Conservation (phyloP, 768 basidiomycete species). For the Strobilomyces confusus region DNA sequence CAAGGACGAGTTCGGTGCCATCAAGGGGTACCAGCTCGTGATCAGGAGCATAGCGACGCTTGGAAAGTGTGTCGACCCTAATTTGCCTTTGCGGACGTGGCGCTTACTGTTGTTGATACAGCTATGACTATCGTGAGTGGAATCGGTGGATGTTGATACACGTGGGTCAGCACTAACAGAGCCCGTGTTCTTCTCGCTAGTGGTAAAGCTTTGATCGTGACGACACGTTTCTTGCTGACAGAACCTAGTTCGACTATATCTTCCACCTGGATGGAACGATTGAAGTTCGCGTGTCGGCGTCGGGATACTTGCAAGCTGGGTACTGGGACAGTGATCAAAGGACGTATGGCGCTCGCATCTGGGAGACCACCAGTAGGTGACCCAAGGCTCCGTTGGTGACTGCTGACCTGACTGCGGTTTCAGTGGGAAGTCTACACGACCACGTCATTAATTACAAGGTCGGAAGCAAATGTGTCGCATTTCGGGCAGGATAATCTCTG, state of each 20-base stretch:
- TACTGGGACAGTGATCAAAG: constrained; percentile 50
- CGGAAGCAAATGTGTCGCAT: neutral
- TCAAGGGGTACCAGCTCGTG: constrained; percentile 56
- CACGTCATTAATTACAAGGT: constrained; percentile 64
- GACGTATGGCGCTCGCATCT: constrained; percentile 52
- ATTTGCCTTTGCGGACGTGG: neutral
- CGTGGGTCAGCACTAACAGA: neutral
- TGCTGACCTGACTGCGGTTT: neutral
- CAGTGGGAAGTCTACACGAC: constrained; percentile 66
- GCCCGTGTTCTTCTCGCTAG: constrained; percentile 13
- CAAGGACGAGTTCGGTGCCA: constrained; percentile 55
- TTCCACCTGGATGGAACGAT: constrained; percentile 66
- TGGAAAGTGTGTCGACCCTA: constrained; percentile 48
- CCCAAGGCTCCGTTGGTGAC: neutral
- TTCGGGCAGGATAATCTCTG: neutral
- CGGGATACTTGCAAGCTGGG: constrained; percentile 65
- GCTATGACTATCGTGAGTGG: constrained; percentile 56
- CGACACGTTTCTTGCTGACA: neutral
- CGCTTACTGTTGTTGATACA: constrained; percentile 18
- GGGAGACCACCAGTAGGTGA: constrained; percentile 49
- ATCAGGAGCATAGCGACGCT: constrained; percentile 57
- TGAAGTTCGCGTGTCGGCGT: constrained; percentile 64
- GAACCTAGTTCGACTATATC: constrained; percentile 56
- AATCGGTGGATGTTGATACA: neutral
- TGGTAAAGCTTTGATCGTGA: constrained; percentile 23